phyloP scores from a whole-genome alignment of 1,139 yeast genomes.

The Candida neerlandica region DNA sequence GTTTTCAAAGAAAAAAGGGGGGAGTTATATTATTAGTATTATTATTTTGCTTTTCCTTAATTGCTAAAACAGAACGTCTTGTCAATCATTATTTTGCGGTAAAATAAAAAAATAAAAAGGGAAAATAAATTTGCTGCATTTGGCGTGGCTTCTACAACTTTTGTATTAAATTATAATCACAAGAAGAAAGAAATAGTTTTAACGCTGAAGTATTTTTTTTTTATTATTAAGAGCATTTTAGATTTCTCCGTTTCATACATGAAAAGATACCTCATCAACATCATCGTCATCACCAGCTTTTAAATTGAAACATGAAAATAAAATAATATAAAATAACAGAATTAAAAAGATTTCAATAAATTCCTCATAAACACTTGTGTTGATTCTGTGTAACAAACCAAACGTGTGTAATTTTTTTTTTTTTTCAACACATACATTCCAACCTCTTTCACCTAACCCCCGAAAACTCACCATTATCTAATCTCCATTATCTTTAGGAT shows the following conservation, averaged over 20 bases:
- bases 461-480: background rate
- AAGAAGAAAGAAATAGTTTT: too few relatives aligned
- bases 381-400: background rate
- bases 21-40: too few relatives aligned
- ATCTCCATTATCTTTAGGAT: too few relatives aligned
- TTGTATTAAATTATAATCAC: too few relatives aligned
- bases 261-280: background rate
- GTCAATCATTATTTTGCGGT: background rate
- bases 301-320: too few relatives aligned
- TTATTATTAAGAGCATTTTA: too few relatives aligned
- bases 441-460: background rate
- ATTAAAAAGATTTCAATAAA: background rate
- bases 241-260: background rate
- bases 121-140: background rate
- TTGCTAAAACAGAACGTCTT: background rate
- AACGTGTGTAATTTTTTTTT: background rate
- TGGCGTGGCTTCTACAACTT: background rate
- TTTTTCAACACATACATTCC: background rate
- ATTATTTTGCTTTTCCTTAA: too few relatives aligned
- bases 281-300: too few relatives aligned
- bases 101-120: background rate
- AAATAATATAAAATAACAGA: too few relatives aligned
- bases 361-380: background rate
- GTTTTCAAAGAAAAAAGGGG: background rate
- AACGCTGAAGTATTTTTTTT: too few relatives aligned